phyloP scores from a whole-genome alignment of 2,329 filamentous ascomycete genomes.

The Mycosphaerella sp. region DNA sequence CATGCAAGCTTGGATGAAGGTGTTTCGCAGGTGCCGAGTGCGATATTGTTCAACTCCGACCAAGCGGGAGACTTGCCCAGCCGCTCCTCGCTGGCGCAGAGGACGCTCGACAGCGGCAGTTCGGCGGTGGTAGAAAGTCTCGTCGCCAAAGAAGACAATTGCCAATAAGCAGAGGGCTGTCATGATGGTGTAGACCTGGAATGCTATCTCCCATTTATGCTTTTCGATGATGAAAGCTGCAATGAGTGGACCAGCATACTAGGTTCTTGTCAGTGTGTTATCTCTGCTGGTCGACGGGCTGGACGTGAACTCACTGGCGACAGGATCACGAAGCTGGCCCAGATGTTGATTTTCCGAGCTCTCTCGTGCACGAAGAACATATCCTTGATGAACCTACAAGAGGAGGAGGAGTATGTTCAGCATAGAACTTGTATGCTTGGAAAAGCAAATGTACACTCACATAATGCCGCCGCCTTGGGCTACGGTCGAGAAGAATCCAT shows the following conservation, averaged over 20 bases:
- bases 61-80: conserved; percentile 19
- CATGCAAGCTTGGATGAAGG: conserved; percentile 11
- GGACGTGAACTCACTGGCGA: neutral
- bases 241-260: conserved; percentile 16
- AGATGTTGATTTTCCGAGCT: conserved; percentile 20
- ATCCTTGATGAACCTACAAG: conserved; percentile 14
- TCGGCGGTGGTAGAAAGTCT: conserved; percentile 13
- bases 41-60: conserved; percentile 15
- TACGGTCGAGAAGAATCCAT: conserved; percentile 34
- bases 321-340: conserved; percentile 13
- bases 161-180: conserved; percentile 7
- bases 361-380: conserved; percentile 23
- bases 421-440: neutral
- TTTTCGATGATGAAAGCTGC: neutral
- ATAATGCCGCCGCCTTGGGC: conserved; percentile 16
- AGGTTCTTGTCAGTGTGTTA: neutral
- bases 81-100: conserved; percentile 2
- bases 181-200: conserved; percentile 14
- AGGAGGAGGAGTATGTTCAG: neutral
- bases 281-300: neutral
- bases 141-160: conserved; percentile 14
- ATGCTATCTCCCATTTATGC: conserved; percentile 15
- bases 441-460: neutral
- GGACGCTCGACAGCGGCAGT: conserved; percentile 8
- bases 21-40: conserved; percentile 6